These are phyloP conservation scores for Candida pseudofarinosa DNA, from an alignment of 805 yeast genomes.

Conservation along the genomic window DNA sequence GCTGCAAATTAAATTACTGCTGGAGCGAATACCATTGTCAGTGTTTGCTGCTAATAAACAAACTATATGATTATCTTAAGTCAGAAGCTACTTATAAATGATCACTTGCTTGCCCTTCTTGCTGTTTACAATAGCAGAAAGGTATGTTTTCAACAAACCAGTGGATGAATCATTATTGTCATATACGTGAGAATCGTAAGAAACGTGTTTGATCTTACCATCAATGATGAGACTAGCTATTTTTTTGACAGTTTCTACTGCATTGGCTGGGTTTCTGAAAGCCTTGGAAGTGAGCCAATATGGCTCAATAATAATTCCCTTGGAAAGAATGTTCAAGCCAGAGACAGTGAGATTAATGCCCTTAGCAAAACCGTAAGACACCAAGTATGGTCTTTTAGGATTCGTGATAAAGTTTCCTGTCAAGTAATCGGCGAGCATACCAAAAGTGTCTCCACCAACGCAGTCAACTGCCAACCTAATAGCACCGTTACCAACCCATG, in stretches of 20 bases:
- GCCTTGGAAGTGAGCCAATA: constrained; percentile 31
- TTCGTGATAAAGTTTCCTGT: constrained; percentile 15
- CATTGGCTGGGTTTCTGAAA: constrained; percentile 49
- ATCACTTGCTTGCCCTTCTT: constrained; percentile 44
- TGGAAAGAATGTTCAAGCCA: constrained; percentile 24
- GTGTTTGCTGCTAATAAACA: too few relatives aligned
- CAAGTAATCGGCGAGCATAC: constrained; percentile 19
- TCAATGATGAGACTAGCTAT: constrained; percentile 55
- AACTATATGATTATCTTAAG: too few relatives aligned
- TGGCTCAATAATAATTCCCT: constrained; percentile 24
- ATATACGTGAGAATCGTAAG: constrained; percentile 37
- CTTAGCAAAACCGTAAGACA: constrained; percentile 23
- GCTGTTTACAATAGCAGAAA: constrained; percentile 40
- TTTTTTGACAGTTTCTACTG: constrained; percentile 50
- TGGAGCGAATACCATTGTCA: too few relatives aligned
- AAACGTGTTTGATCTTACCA: constrained; percentile 51
- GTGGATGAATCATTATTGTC: constrained; percentile 36
- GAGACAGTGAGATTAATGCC: constrained; percentile 16
- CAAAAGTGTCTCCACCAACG: constrained; percentile 25
- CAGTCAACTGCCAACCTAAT: constrained; percentile 30
- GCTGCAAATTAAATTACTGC: too few relatives aligned
- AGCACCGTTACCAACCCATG: constrained; percentile 13
- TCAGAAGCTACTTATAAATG: constrained; percentile 9
- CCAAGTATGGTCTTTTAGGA: constrained; percentile 4
- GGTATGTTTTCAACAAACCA: constrained; percentile 39